Evolutionary conservation across 2,329 filamentous ascomycete genomes (phyloP).

Genomic region (Diaporthe citri): DNA sequence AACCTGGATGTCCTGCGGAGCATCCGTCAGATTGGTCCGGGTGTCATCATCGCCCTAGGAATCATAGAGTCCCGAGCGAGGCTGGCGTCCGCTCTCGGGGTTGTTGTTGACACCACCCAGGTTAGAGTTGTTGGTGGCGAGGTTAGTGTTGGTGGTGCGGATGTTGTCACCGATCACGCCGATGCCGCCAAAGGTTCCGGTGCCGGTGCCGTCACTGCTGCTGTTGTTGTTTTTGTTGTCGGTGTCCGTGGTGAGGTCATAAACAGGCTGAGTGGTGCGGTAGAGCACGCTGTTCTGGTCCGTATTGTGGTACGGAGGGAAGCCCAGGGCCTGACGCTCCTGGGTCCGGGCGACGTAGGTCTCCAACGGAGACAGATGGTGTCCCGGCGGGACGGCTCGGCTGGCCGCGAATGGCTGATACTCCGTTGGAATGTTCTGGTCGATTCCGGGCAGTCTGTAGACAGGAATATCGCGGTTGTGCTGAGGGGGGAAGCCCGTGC

Average conservation of each 20-base stretch:
- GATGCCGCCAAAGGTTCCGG: too few relatives aligned
- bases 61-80: background rate
- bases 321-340: background rate
- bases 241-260: background rate
- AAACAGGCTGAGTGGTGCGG: background rate
- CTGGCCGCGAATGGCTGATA: background rate
- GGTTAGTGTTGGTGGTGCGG: background rate
- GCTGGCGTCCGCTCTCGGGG: slow-evolving; percentile 2
- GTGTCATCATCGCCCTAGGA: slow-evolving; percentile 15
- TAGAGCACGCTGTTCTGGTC: background rate
- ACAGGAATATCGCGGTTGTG: rapidly evolving
- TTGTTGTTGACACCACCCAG: background rate
- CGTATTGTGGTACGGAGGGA: background rate
- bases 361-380: background rate
- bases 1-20: slow-evolving; percentile 4
- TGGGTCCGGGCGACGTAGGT: background rate
- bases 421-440: background rate
- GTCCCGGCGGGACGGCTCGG: background rate
- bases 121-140: background rate
- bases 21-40: slow-evolving; percentile 6
- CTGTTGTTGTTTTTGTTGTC: background rate
- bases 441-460: background rate
- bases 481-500: background rate
- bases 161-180: background rate
- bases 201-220: too few relatives aligned